A percentile compares a stretch with the other conserved stretches of the same genome.
Conservation (phyloP, 345 rosid species). For the Combretum micranthum region DNA sequence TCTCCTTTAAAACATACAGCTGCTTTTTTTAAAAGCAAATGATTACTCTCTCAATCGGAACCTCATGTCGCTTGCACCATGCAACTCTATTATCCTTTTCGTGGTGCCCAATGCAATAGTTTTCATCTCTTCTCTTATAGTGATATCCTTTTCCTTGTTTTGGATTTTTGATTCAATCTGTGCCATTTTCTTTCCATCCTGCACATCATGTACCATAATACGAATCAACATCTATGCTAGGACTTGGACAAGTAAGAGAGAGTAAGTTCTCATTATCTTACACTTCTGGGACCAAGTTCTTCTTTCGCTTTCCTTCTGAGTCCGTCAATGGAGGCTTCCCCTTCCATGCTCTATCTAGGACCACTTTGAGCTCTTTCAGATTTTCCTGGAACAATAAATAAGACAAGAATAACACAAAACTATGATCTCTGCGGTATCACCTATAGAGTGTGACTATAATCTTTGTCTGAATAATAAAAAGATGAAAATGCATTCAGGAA, state of each 20-base stretch:
- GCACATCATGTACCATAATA: constrained; percentile 7
- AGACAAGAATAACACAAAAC: too few species aligned
- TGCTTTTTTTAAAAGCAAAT: background rate
- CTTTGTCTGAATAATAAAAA: too few species aligned
- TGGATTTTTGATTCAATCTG: constrained; percentile 60
- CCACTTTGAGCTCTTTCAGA: constrained; percentile 57
- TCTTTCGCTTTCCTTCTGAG: constrained; percentile 79
- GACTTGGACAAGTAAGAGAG: too few species aligned
- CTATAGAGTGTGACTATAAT: background rate
- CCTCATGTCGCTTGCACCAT: constrained; percentile 98
- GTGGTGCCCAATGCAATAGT: constrained; percentile 94
- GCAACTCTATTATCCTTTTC: constrained; percentile 94
- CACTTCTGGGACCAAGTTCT: constrained; percentile 74
- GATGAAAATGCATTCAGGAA: too few species aligned
- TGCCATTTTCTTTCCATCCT: constrained; percentile 71
- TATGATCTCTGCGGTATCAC: too few species aligned
- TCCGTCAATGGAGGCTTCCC: constrained; percentile 85
- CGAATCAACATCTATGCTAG: too few species aligned
- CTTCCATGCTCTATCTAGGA: constrained; percentile 74
- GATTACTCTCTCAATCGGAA: constrained; percentile 94
- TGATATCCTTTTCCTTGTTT: constrained; percentile 65
- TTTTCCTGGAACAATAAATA: constrained; percentile 34
- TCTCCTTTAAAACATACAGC: too few species aligned
- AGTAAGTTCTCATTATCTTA: constrained; percentile 22
- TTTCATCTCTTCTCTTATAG: constrained; percentile 81